Conservation (phyloP, 352 stramenopile genomes). For the Aphanomyces stellatus region DNA sequence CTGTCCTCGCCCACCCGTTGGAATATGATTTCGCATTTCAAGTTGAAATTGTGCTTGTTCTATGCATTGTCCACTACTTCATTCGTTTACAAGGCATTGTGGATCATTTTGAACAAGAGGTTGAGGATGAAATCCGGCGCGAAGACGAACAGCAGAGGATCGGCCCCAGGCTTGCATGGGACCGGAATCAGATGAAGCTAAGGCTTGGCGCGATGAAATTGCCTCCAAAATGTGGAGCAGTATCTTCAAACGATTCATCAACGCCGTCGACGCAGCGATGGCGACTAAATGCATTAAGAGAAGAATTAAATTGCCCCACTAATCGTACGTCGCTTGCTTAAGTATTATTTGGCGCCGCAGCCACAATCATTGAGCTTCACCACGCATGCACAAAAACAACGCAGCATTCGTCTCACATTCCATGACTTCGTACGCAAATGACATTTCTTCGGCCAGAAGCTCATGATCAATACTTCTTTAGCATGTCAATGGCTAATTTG, state of each 20-base stretch:
- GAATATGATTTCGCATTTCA: not conserved
- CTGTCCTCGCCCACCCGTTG: not conserved
- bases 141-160: not conserved
- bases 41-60: not conserved
- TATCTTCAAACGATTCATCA: not conserved
- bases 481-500: not conserved
- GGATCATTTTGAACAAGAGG: not conserved
- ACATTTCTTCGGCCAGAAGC: not conserved
- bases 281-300: not conserved
- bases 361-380: not conserved
- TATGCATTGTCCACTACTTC: not conserved
- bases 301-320: not conserved
- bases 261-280: not conserved
- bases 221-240: not conserved
- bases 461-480: not conserved
- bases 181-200: not conserved
- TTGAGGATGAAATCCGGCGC: not conserved
- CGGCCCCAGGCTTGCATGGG: not conserved
- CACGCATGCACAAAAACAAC: not conserved
- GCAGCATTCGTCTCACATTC: not conserved
- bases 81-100: not conserved
- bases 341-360: not conserved
- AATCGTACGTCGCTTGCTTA: not conserved
- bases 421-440: not conserved
- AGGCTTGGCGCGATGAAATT: not conserved